These are phyloP conservation scores for Yamadazyma conglobata DNA, from an alignment of 1,139 yeast genomes.

Conservation along the genomic window DNA sequence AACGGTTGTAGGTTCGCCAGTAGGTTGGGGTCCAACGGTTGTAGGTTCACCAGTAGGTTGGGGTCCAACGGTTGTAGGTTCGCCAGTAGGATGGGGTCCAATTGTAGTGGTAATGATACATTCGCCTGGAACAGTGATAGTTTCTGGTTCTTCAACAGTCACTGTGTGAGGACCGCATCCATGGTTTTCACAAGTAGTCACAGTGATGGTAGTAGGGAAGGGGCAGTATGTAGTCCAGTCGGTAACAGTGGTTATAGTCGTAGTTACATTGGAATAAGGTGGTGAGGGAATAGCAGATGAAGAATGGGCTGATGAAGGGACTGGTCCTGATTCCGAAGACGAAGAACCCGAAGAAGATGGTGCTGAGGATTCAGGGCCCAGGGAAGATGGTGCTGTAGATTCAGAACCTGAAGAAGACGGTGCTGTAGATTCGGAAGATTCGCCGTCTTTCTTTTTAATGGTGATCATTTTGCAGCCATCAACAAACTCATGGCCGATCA, in stretches of 20 bases:
- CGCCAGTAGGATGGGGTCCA: no score
- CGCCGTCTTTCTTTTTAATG: no score
- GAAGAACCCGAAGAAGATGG: neutral
- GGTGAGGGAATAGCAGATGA: neutral
- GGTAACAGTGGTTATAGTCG: slow-evolving; percentile 22
- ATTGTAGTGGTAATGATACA: slow-evolving; percentile 50
- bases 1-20: slow-evolving; percentile 1
- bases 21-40: no score
- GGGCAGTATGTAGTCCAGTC: slow-evolving; percentile 58
- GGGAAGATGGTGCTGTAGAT: neutral
- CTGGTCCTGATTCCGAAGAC: neutral
- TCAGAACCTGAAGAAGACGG: neutral
- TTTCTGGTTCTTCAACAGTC: slow-evolving; percentile 49
- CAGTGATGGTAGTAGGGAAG: slow-evolving; percentile 44
- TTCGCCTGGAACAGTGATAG: slow-evolving; percentile 54
- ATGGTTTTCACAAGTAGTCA: slow-evolving; percentile 34
- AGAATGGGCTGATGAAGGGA: neutral
- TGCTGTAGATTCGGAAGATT: no score
- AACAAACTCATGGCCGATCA: no score
- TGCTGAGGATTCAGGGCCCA: neutral
- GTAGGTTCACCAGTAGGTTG: no score
- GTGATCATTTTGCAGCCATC: neutral
- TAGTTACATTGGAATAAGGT: slow-evolving; percentile 19
- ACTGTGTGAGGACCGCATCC: slow-evolving; percentile 30
- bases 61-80: no score